Conservation (phyloP, 2,329 filamentous ascomycete genomes). For the Colletotrichum incanum region DNA sequence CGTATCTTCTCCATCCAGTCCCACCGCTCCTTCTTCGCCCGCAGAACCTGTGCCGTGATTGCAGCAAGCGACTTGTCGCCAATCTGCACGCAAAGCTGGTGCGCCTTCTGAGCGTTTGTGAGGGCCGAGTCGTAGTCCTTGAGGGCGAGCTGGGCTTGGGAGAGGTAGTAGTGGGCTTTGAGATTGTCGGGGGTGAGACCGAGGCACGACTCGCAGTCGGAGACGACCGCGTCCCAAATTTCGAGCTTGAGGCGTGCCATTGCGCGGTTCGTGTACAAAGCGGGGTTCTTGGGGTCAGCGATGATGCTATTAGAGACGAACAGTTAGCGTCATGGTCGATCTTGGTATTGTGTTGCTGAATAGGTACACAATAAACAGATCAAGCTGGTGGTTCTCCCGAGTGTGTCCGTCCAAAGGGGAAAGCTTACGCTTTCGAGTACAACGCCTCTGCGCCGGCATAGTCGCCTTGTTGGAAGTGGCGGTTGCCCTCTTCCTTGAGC, state of each 20-base stretch:
- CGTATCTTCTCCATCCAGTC: constrained; percentile 79
- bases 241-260: constrained; percentile 84
- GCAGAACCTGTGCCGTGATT: constrained; percentile 81
- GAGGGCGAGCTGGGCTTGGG: constrained; percentile 85
- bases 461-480: constrained; percentile 75
- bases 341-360: not conserved
- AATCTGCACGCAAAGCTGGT: constrained; percentile 75
- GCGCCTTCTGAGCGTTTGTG: constrained; percentile 78
- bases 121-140: constrained; percentile 82
- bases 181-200: constrained; percentile 76
- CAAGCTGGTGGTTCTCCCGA: not conserved
- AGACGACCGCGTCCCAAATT: constrained; percentile 81
- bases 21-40: constrained; percentile 90
- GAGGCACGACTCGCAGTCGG: constrained; percentile 84
- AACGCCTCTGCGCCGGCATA: constrained; percentile 76
- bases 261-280: constrained; percentile 91
- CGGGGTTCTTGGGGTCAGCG: constrained; percentile 81
- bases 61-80: constrained; percentile 78
- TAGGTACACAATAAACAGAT: not conserved
- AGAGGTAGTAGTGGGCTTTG: constrained; percentile 88
- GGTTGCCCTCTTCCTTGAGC: constrained; percentile 75
- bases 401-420: not conserved
- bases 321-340: constrained; percentile 2
- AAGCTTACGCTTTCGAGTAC: constrained; percentile 79
- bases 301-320: constrained; percentile 71